Evolutionary conservation across 805 yeast species (phyloP).

Genomic region (Jamesozyma spencerorum): DNA sequence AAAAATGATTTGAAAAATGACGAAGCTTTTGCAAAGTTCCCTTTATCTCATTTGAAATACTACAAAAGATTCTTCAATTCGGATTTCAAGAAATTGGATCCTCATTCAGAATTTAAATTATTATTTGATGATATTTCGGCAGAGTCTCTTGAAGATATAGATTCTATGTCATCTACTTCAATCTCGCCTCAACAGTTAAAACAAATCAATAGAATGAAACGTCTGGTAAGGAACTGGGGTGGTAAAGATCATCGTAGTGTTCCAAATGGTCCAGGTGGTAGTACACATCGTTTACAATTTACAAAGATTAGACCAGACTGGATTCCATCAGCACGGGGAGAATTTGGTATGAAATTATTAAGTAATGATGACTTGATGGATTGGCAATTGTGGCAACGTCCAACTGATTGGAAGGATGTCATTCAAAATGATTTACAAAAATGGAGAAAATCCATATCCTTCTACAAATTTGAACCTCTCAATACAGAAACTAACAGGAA

Average conservation of each 20-base stretch:
- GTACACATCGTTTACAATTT: slow-evolving; percentile 53
- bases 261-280: slow-evolving; percentile 49
- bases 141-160: slow-evolving; percentile 65
- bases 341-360: slow-evolving; percentile 51
- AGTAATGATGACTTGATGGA: slow-evolving; percentile 31
- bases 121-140: slow-evolving; percentile 64
- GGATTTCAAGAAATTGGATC: slow-evolving; percentile 45
- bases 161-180: slow-evolving; percentile 60
- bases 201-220: slow-evolving; percentile 45
- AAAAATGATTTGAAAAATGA: slow-evolving; percentile 30
- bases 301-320: slow-evolving; percentile 74
- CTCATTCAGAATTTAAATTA: slow-evolving; percentile 62
- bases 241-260: slow-evolving; percentile 65
- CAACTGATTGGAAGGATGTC: slow-evolving; percentile 43
- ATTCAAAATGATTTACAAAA: slow-evolving; percentile 33
- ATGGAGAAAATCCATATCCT: slow-evolving; percentile 38
- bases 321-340: slow-evolving; percentile 60
- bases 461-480: slow-evolving; percentile 43
- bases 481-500: slow-evolving; percentile 30
- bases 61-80: slow-evolving; percentile 15
- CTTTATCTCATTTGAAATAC: slow-evolving; percentile 9
- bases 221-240: slow-evolving; percentile 71
- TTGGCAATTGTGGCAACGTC: slow-evolving; percentile 31
- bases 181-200: slow-evolving; percentile 59
- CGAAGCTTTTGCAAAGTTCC: slow-evolving; percentile 19